Evolutionary conservation across 371 early-diverging fungal species (phyloP), one percentile per base, ranked within the genome.

Genomic region (Mortierella sp.): DNA sequence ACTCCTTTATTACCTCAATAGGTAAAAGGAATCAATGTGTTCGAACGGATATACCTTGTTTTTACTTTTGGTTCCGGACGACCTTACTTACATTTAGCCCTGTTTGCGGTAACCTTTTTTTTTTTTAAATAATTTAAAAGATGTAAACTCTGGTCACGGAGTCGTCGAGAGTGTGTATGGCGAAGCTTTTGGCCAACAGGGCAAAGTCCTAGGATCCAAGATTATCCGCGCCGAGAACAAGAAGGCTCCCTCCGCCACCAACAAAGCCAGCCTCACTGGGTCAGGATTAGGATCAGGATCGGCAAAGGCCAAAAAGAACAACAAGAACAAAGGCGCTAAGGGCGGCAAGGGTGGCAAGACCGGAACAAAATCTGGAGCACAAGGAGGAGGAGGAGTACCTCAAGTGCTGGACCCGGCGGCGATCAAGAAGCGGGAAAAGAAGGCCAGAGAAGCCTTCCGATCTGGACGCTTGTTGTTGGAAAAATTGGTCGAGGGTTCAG

Each of bases 401-500:
- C 47, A 52, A 24, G 26, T 52, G n/a, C 21, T 50, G 31, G 48
- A 50, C 50, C 47, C 47, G 24, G 50, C 50, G 21, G 73, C 73
- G 13, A 34, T 72, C 45, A 52, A 72, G 73, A 72, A 72, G 48
- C 47, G 52, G 21, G 34, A 28, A 21, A 72, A 50, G 50, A 72
- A 72, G 52, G 52, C 47, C 34, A 72, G 16, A 34, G 73, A 47
- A 13, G 98, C 68, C 2, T 68, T 68, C 24, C 68, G 68, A 6
- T 0, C 68, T 38, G 68, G 68, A 68, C 68, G 98, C 68, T 38
- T 68, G 10, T 68, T 68, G 88, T 96, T 99, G 86, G 92, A 94
- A 81, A 97, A 97, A 86, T 98, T 98, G 19, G 90, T 99, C 26
- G 99, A 99, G 82, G 91, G 94, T 71, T 96, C 97, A 14, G 99